Conservation (phyloP, 306 rosid species). For the Mimosa pudica region DNA sequence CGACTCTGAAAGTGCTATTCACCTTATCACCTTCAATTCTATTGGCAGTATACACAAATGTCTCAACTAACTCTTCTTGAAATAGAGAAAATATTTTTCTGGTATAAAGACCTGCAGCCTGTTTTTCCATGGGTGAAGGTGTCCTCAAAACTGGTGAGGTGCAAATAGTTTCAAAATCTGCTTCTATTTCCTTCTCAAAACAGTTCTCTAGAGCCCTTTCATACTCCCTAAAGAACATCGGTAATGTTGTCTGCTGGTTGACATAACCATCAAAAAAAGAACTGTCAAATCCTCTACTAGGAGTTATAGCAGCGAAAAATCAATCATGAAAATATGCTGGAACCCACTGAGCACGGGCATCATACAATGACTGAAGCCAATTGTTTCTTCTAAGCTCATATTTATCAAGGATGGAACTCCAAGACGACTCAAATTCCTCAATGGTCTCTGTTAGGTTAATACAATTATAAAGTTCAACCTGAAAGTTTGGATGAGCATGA, state of each 20-base stretch:
- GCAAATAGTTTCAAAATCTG: constrained; percentile 84
- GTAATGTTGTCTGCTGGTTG: constrained; percentile 80
- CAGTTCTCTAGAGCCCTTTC: constrained; percentile 81
- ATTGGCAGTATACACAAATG: constrained; percentile 90
- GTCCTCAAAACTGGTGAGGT: constrained; percentile 75
- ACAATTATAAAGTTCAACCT: constrained; percentile 84
- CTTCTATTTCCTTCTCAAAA: constrained; percentile 83
- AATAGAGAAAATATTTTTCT: constrained; percentile 78
- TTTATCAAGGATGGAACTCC: constrained; percentile 78
- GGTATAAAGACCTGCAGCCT: constrained; percentile 85
- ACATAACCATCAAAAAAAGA: constrained; percentile 87
- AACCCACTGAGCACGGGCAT: constrained; percentile 84
- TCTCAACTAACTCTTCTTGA: constrained; percentile 94
- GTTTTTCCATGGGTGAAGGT: constrained; percentile 97
- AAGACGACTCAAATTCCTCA: constrained; percentile 88
- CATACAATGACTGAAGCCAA: constrained; percentile 78
- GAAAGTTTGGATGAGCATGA: constrained; percentile 71
- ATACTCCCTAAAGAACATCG: constrained; percentile 88
- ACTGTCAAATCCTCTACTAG: constrained; percentile 68
- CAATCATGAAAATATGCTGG: constrained; percentile 88
- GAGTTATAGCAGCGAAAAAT: constrained; percentile 79
- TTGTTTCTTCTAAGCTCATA: constrained; percentile 81
- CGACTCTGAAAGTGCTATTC: constrained; percentile 84
- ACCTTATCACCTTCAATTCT: constrained; percentile 83
- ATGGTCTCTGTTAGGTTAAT: constrained; percentile 91